Conservation (phyloP, 2,329 filamentous ascomycete genomes). For the Cladosporium phlei region DNA sequence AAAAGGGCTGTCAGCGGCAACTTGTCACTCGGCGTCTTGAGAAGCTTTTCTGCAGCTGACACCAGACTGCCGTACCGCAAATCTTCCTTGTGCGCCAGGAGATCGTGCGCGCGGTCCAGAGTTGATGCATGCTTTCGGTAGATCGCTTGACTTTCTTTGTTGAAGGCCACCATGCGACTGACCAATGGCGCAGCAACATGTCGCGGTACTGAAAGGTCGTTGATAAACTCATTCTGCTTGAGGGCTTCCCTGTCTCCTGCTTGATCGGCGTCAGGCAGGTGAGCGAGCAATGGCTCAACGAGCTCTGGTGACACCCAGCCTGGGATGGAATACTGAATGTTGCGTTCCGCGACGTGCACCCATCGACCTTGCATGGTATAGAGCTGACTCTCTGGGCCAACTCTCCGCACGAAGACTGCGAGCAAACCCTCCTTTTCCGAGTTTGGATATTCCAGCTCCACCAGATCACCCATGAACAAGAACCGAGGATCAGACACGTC, state of each 20-base stretch:
- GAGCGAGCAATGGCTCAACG: constrained; percentile 45
- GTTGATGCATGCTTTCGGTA: constrained; percentile 44
- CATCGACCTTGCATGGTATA: constrained; percentile 49
- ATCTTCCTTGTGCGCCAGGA: constrained; percentile 41
- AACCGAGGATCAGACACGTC: constrained; percentile 30
- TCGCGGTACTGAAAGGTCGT: constrained; percentile 42
- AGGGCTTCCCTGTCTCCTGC: constrained; percentile 27
- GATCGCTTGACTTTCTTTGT: constrained; percentile 40
- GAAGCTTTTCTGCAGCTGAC: constrained; percentile 42
- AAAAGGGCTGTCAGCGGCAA: constrained; percentile 49
- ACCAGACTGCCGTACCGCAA: constrained; percentile 45
- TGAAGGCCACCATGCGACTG: constrained; percentile 40
- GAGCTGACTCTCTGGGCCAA: constrained; percentile 40
- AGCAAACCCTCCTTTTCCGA: constrained; percentile 39
- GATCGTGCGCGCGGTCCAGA: constrained; percentile 47
- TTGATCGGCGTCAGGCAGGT: constrained; percentile 44
- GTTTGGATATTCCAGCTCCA: constrained; percentile 37
- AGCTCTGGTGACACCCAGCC: constrained; percentile 43
- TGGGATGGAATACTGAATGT: constrained; percentile 47
- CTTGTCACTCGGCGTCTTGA: constrained; percentile 28
- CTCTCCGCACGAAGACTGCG: constrained; percentile 44
- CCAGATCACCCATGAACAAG: constrained; percentile 45
- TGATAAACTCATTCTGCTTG: constrained; percentile 32
- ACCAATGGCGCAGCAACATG: constrained; percentile 43
- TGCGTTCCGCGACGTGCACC: constrained; percentile 35